Percentiles rank a stretch among this genome's conserved stretches.
Evolutionary conservation across 2,329 filamentous ascomycete genomes (phyloP).

Genomic region (Arthrobotrys conoides): DNA sequence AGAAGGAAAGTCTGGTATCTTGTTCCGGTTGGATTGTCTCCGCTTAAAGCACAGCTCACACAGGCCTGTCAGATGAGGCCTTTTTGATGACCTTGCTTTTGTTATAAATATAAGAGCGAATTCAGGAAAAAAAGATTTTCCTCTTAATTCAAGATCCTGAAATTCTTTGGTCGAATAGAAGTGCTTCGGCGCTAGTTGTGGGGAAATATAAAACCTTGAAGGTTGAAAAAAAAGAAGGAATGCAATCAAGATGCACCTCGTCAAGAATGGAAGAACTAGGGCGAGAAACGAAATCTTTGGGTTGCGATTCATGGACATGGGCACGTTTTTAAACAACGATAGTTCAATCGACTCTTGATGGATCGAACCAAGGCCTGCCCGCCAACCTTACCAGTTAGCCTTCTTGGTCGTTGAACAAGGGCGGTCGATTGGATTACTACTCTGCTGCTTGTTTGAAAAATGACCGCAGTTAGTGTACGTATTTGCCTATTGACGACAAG

Average conservation of each 20-base stretch:
- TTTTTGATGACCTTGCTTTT: constrained; percentile 58
- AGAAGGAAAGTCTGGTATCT: constrained; percentile 40
- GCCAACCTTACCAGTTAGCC: constrained; percentile 54
- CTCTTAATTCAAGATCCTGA: constrained; percentile 26
- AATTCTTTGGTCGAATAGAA: constrained; percentile 37
- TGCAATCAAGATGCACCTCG: constrained; percentile 36
- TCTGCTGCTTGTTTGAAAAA: constrained; percentile 49
- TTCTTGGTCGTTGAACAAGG: constrained; percentile 43
- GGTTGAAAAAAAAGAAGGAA: constrained; percentile 22
- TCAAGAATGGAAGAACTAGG: constrained; percentile 43
- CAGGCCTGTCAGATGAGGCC: constrained; percentile 54
- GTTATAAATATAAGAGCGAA: constrained; percentile 53
- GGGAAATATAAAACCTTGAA: constrained; percentile 49
- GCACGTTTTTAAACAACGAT: constrained; percentile 54
- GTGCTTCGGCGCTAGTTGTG: constrained; percentile 51
- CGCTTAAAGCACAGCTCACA: constrained; percentile 46
- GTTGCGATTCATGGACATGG: constrained; percentile 44
- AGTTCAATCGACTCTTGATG: constrained; percentile 36
- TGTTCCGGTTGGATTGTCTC: constrained; percentile 54
- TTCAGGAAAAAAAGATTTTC: constrained; percentile 25
- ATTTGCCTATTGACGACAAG: constrained; percentile 32
- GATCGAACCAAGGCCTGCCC: constrained; percentile 41
- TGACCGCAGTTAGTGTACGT: constrained; percentile 58
- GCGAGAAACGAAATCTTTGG: constrained; percentile 49
- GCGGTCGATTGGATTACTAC: constrained; percentile 31